Evolutionary conservation across 2,329 filamentous ascomycete genomes (phyloP).

Genomic region (Ceratocystiopsis brevicomis): DNA sequence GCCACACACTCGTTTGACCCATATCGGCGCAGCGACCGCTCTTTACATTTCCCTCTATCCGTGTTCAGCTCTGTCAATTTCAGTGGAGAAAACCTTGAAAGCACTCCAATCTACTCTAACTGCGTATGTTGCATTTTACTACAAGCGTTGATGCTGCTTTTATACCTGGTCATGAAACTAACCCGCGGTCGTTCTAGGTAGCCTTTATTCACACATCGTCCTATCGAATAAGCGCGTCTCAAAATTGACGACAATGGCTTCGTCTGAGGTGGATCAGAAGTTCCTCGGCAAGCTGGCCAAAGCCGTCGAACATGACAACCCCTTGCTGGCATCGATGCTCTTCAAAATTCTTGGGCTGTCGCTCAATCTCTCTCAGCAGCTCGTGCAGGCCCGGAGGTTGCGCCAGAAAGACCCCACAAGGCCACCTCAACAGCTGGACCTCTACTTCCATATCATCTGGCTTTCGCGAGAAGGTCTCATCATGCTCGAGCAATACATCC

Average conservation of each 20-base stretch:
- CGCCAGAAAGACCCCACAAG: conserved; percentile 64
- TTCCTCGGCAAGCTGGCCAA: conserved; percentile 80
- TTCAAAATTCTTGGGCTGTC: conserved; percentile 86
- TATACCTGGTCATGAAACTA: too few species aligned
- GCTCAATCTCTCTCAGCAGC: conserved; percentile 66
- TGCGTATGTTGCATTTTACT: too few species aligned
- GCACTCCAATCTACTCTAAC: too few species aligned
- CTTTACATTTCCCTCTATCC: too few species aligned
- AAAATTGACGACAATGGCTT: conserved; percentile 48
- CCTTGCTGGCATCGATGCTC: conserved; percentile 60
- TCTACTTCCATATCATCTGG: conserved; percentile 85
- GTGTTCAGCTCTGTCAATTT: too few species aligned
- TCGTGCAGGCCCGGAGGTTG: conserved; percentile 66
- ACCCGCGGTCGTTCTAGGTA: too few species aligned
- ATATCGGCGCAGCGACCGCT: too few species aligned
- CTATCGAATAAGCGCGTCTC: too few species aligned
- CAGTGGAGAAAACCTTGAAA: too few species aligned
- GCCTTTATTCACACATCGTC: too few species aligned
- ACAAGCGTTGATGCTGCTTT: too few species aligned
- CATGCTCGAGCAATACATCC: conserved; percentile 70
- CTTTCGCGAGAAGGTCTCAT: conserved; percentile 78
- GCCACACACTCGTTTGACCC: too few species aligned
- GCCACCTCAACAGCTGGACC: conserved; percentile 59
- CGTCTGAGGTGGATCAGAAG: conserved; percentile 93
- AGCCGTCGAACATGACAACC: conserved; percentile 57